Base-by-base conservation (phyloP, 495 filamentous ascomycete genomes). In the Glarea lozoyensis region DNA sequence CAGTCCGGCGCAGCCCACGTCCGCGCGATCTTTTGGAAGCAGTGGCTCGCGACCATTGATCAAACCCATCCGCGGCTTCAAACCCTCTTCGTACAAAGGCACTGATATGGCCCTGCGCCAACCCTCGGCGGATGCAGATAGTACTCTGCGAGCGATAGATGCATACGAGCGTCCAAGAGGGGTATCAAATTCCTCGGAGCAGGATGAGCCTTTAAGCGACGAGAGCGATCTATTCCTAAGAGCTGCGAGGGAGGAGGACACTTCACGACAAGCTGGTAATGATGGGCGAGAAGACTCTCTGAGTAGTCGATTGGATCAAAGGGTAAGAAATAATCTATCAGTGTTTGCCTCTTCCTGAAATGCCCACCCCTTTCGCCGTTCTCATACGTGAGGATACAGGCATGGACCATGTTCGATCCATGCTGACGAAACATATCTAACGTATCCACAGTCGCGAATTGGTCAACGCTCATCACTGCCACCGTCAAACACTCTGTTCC, bases 191-290 rank as follows among this genome's bases (percentile, higher is more conserved):
- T 32, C 29, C 1, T 19, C 12, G 6, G 53, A 52, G 12, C 46
- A 48, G 21, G 53, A 56, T 4, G 53, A 53, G 17, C 43, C 43
- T 9, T 61, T 62, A 16, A 52, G 50, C 36, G 54, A 58, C 40
- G 61, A 65, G 37, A 57, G 61, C n/a, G 73, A 77, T 55, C 50
- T 75, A 19, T 77, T 77, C 44, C 64, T 77, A 34, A 65, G 58
- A 23, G 70, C 74, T 36, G 73, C 73, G 15, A 54, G 62, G 23
- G 70, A 77, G 31, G 70, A 77, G 45, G 67, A 72, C 30, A n/a
- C n/a, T n/a, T 43, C 55, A 21, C 61, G 55, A n/a, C 66, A 61
- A 33, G 45, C 42, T 15, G 44, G 18, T 44, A 23, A 43, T 29
- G 15, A 21, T 11, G n/a, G n/a, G n/a, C 40, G 42, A 22, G 39